Evolutionary conservation across 2,329 filamentous ascomycete species (phyloP), one percentile per base, ranked within the genome.

Genomic region (Hymenoscyphus albidus): DNA sequence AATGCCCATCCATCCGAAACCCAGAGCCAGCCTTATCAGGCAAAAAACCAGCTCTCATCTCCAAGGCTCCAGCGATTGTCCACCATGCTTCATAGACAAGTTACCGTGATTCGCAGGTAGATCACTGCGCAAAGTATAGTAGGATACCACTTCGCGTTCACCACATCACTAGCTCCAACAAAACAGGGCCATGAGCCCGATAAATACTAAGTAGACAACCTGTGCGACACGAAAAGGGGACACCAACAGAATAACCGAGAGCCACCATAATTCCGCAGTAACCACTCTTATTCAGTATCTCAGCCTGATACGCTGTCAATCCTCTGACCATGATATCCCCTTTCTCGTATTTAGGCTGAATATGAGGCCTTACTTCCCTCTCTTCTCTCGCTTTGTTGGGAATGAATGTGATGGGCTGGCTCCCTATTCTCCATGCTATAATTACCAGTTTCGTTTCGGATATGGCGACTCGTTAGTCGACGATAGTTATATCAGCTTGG

Each of bases 241-340:
- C 39, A 58, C 67, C 3, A 51, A 73, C 70, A 61, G 72, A 68
- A 64, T 72, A 73, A 9, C 71, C 69, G 77, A 84, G 80, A 40
- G 83, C 83, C n/a, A 87, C 74, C 85, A 87, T 87, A 18, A 86
- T 79, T 32, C 84, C 75, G 16, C 82, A 78, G 6, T 80, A 75
- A 4, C 78, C 73, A 0, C 80, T 82, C 54, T 74, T 70, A 68
- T 88, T 88, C 1, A 85, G 85, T 81, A 87, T 86, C 0, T 85
- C 86, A 0, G 84, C 85, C 72, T 88, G 85, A 85, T 86, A 89
- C 5, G 87, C 79, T 31, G 85, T 76, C 62, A 88, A 73, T 71
- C 88, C 86, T 1, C 87, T 78, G 38, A 89, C 71, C 42, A 88
- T 78, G 27, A 88, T 71, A 48, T 82, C 82, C 0, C 86, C 85